These are phyloP conservation scores for Omphalotus guepiniiformis DNA, from an alignment of 768 basidiomycete genomes.

Conservation along the genomic window DNA sequence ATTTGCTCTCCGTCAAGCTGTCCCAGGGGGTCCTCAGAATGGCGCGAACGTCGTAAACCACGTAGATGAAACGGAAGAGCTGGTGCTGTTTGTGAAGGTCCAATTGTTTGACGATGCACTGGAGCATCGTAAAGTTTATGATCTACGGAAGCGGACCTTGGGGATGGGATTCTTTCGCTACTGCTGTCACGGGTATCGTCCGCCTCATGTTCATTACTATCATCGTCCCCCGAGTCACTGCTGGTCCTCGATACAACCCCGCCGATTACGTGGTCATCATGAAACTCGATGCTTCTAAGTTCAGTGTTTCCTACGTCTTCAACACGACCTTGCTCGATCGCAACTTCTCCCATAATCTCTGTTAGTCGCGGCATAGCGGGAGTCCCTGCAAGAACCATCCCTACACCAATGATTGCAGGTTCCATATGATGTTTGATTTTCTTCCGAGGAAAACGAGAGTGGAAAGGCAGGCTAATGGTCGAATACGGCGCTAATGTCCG, in stretches of 20 bases:
- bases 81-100: slow-evolving; percentile 71
- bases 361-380: slow-evolving; percentile 75
- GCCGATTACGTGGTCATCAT: slow-evolving; percentile 38
- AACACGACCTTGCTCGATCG: slow-evolving; percentile 83
- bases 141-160: neutral
- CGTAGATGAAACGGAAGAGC: slow-evolving; percentile 62
- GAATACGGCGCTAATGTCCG: slow-evolving; percentile 66
- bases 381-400: slow-evolving; percentile 70
- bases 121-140: neutral
- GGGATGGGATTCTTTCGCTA: slow-evolving; percentile 1
- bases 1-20: slow-evolving; percentile 50
- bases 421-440: slow-evolving; percentile 71
- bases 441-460: slow-evolving; percentile 46
- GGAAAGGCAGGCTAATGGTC: slow-evolving; percentile 42
- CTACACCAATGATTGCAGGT: slow-evolving; percentile 82
- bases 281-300: slow-evolving; percentile 44
- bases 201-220: slow-evolving; percentile 41
- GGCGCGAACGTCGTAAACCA: slow-evolving; percentile 45
- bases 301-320: slow-evolving; percentile 51
- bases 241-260: slow-evolving; percentile 17
- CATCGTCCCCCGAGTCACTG: slow-evolving; percentile 29
- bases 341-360: slow-evolving; percentile 73
- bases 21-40: slow-evolving; percentile 72
- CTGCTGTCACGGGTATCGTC: slow-evolving; percentile 19
- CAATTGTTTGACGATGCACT: slow-evolving; percentile 45